These are phyloP conservation scores for Caryopteris hybrid DNA, from an alignment of 305 asterid genomes.

Conservation along the genomic window DNA sequence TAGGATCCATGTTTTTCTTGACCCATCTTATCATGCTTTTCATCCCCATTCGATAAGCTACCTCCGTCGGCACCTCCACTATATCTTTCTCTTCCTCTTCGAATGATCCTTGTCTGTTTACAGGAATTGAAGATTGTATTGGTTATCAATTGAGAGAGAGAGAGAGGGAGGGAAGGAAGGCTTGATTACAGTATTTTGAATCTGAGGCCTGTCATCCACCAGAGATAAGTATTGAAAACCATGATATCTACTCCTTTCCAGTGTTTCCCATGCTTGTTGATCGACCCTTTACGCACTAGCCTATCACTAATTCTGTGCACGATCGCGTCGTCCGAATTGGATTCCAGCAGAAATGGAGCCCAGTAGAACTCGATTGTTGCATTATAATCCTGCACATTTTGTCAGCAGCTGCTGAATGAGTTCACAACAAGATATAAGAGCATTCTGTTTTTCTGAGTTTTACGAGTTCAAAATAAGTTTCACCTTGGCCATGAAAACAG, in stretches of 20 bases:
- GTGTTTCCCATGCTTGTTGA: constrained; percentile 67
- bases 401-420: background rate
- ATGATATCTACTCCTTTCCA: constrained; percentile 83
- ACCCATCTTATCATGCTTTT: constrained; percentile 60
- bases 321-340: constrained; percentile 69
- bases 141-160: background rate
- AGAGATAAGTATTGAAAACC: constrained; percentile 75
- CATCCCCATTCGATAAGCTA: constrained; percentile 62
- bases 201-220: constrained; percentile 77
- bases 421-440: background rate
- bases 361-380: constrained; percentile 87
- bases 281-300: constrained; percentile 72
- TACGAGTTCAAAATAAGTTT: background rate
- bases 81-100: constrained; percentile 47
- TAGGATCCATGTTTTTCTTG: constrained; percentile 48
- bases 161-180: background rate
- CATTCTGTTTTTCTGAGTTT: background rate
- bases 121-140: background rate
- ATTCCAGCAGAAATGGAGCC: constrained; percentile 92
- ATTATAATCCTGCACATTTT: constrained; percentile 54
- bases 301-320: constrained; percentile 57
- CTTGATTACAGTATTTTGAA: constrained; percentile 43
- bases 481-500: constrained; percentile 70
- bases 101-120: constrained; percentile 46
- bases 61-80: constrained; percentile 42